Evolutionary conservation across 345 rosid species (phyloP).

Genomic region (Linum lewisii): DNA sequence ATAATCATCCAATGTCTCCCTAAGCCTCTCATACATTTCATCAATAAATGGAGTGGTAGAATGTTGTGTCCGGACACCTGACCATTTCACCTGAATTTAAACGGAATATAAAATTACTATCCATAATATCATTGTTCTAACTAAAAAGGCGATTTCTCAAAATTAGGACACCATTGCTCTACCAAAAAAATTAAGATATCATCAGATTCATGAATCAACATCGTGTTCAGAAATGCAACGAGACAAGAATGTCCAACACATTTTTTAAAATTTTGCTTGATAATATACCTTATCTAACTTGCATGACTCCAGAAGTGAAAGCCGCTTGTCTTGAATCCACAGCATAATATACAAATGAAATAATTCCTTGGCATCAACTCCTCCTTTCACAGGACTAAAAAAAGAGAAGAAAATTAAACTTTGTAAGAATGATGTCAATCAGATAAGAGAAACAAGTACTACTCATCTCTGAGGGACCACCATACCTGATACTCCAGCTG

Average conservation of each 20-base stretch:
- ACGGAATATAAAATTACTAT: constrained; percentile 9
- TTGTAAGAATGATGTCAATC: neutral
- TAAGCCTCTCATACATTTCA: constrained; percentile 82
- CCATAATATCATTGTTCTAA: neutral
- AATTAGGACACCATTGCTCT: too few species aligned
- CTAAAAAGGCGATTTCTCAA: neutral
- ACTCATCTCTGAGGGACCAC: constrained; percentile 2
- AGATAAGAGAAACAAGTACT: constrained; percentile 8
- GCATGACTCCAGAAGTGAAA: constrained; percentile 79
- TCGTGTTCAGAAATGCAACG: neutral
- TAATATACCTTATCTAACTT: constrained; percentile 79
- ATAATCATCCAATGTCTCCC: constrained; percentile 62
- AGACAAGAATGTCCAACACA: neutral
- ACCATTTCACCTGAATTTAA: constrained; percentile 81
- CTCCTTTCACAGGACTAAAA: constrained; percentile 81
- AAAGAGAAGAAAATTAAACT: constrained; percentile 11
- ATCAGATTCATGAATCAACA: neutral
- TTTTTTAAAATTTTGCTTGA: neutral
- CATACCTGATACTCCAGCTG: constrained; percentile 69
- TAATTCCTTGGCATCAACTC: constrained; percentile 90
- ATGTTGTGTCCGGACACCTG: constrained; percentile 86
- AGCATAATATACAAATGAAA: constrained; percentile 88
- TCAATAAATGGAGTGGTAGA: constrained; percentile 93
- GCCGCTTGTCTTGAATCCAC: constrained; percentile 96
- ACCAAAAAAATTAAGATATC: too few species aligned